Percentiles rank a stretch among this genome's conserved stretches.
phyloP scores from a whole-genome alignment of 148 eudicot species.

The Nepenthes gracilis region DNA sequence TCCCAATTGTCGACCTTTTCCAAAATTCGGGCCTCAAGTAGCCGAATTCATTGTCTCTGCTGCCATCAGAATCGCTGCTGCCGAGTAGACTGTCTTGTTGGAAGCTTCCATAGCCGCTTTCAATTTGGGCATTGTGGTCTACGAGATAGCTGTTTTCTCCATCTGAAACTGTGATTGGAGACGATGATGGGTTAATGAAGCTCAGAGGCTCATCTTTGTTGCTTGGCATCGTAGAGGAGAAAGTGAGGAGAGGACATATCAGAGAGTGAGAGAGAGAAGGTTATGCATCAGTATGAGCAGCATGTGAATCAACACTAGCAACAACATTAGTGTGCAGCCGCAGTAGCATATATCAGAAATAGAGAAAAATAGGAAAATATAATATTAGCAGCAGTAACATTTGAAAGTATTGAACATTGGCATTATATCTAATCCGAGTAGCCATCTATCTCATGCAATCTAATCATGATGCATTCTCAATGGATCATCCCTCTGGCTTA shows the following conservation, averaged over 20 bases:
- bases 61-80: slow-evolving; percentile 3
- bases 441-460: too few relatives aligned
- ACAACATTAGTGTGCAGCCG: too few relatives aligned
- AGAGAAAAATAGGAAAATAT: too few relatives aligned
- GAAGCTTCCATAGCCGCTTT: slow-evolving; percentile 72
- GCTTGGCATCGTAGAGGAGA: slow-evolving; percentile 22
- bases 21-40: slow-evolving; percentile 56
- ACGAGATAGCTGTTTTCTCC: slow-evolving; percentile 28
- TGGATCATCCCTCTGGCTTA: too few relatives aligned
- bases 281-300: too few relatives aligned
- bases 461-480: too few relatives aligned
- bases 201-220: slow-evolving; percentile 42
- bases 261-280: too few relatives aligned
- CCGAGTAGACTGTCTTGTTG: slow-evolving; percentile 42
- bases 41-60: slow-evolving; percentile 45
- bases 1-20: slow-evolving; percentile 39
- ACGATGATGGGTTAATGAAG: slow-evolving; percentile 37
- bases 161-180: slow-evolving; percentile 40
- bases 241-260: neutral
- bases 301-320: too few relatives aligned
- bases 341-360: too few relatives aligned
- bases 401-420: too few relatives aligned
- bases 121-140: slow-evolving; percentile 30
- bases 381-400: too few relatives aligned
- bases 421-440: too few relatives aligned